Conservation (phyloP, 345 rosid species). For the Adansonia digitata region DNA sequence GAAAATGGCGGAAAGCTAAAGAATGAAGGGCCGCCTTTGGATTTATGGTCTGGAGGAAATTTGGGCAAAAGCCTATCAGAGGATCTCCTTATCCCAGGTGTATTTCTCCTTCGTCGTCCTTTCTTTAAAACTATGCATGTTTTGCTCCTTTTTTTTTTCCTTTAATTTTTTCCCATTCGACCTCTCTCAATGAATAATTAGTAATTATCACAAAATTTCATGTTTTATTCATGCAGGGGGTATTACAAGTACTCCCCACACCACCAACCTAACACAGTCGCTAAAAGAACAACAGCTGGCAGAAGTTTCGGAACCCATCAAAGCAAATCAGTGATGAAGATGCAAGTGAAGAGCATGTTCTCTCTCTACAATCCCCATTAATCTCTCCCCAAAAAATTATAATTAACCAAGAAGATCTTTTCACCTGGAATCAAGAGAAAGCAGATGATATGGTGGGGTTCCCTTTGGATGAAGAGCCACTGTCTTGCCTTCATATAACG, state of each 20-base stretch:
- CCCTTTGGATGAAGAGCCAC: conserved; percentile 45
- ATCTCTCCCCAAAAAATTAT: conserved; percentile 29
- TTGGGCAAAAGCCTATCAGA: conserved; percentile 65
- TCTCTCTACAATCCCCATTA: conserved; percentile 34
- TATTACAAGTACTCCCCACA: too few relatives aligned
- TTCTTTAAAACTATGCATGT: background rate
- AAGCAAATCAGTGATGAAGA: conserved; percentile 18
- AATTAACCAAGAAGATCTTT: conserved; percentile 37
- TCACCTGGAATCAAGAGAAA: conserved; percentile 13
- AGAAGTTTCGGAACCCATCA: conserved; percentile 10
- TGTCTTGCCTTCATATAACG: conserved; percentile 20
- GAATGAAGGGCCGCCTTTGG: conserved; percentile 60
- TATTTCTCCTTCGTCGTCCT: background rate
- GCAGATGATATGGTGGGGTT: conserved; percentile 17
- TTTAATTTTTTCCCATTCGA: too few relatives aligned
- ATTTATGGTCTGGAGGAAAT: conserved; percentile 78
- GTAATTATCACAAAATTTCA: background rate
- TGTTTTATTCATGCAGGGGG: conserved; percentile 29
- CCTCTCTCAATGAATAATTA: too few relatives aligned
- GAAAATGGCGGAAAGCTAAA: conserved; percentile 47
- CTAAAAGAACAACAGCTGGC: background rate
- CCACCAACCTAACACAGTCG: too few relatives aligned
- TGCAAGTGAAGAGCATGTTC: conserved; percentile 28
- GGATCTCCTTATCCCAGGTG: conserved; percentile 76
- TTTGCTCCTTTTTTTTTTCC: too few relatives aligned